Base-by-base conservation (phyloP, 352 stramenopile genomes). In the Globisporangium apiculatum region DNA sequence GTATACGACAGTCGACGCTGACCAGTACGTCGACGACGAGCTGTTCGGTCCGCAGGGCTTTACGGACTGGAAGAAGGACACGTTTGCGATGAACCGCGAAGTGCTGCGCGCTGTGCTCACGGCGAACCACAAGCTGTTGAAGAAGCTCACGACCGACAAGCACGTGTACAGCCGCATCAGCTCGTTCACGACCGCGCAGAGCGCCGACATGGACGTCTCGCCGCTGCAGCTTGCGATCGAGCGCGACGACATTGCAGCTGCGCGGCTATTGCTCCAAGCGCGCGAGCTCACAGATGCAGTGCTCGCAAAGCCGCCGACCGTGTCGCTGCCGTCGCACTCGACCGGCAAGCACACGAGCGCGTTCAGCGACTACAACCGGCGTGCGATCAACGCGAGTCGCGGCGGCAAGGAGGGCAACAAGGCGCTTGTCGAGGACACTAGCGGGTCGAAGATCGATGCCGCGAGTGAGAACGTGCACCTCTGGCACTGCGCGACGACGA, bases 351-450 rank as follows among this genome's bases (percentile, higher is more conserved):
- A 92, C 57, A 92, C 83, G 37, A 92, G 83, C 56, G 57, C 71
- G 15, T 92, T 69, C 62, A 92, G 83, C 57, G 83, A 92, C 52
- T 92, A 92, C 65, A 90, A 92, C 59, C 78, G 83, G 0, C 73
- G 83, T 14, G 79, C 82, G 18, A 85, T 92, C 58, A 92, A 92
- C 51, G 83, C 83, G 12, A 92, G 83, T 72, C 83, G 83, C 5
- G 79, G 79, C 7, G 83, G 83, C 2, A 86, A 83, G 50, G 83
- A 92, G 65, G 83, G 83, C 45, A 89, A 90, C 53, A 90, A 90
- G 12, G 83, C 83, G 6, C 59, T 92, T 1, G 63, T 89, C 14
- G 70, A 64, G 24, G 82, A 91, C 48, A n/a, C 43, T 1, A 58
- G 53, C 17, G 51, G 35, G 5, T 41, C 48, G 37, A 11, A 7